These are phyloP conservation scores for Phytophthora melonis DNA, from an alignment of 352 stramenopile genomes.

Conservation along the genomic window DNA sequence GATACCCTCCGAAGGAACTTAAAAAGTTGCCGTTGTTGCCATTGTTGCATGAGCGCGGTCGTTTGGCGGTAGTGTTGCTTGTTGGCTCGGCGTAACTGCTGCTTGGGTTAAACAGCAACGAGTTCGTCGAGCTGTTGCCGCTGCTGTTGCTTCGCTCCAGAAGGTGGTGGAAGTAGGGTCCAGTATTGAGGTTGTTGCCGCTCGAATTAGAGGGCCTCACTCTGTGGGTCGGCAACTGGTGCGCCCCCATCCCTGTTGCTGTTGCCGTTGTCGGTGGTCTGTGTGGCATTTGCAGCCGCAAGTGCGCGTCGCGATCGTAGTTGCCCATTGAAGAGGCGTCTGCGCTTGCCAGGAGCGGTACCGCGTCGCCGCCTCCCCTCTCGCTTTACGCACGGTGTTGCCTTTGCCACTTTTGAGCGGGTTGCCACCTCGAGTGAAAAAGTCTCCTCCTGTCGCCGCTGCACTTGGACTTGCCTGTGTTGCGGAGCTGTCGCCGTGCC, in stretches of 20 bases:
- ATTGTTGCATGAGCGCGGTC: slow-evolving; percentile 30
- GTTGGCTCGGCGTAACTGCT: slow-evolving; percentile 18
- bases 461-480: slow-evolving; percentile 1
- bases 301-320: slow-evolving; percentile 62
- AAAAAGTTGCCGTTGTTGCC: slow-evolving; percentile 36
- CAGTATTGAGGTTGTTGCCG: slow-evolving; percentile 11
- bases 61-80: slow-evolving; percentile 20
- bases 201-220: slow-evolving; percentile 24
- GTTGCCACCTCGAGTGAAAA: slow-evolving; percentile 25
- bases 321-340: slow-evolving; percentile 54
- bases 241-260: slow-evolving; percentile 19
- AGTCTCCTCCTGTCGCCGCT: slow-evolving; percentile 7
- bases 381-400: slow-evolving; percentile 23
- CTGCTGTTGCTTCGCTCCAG: slow-evolving; percentile 36
- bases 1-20: slow-evolving; percentile 32
- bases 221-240: slow-evolving; percentile 32
- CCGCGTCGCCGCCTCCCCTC: slow-evolving; percentile 12
- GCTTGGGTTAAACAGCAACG: slow-evolving; percentile 27
- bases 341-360: slow-evolving; percentile 4
- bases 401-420: slow-evolving; percentile 22
- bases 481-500: slow-evolving; percentile 6
- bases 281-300: slow-evolving; percentile 58
- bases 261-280: slow-evolving; percentile 17
- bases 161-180: slow-evolving; percentile 44
- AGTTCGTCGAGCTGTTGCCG: slow-evolving; percentile 31